A percentile compares a stretch with the other conserved stretches of the same genome.
These are phyloP conservation scores for Fusarium bulbicola DNA, from an alignment of 2,329 filamentous ascomycete genomes.

Conservation along the genomic window DNA sequence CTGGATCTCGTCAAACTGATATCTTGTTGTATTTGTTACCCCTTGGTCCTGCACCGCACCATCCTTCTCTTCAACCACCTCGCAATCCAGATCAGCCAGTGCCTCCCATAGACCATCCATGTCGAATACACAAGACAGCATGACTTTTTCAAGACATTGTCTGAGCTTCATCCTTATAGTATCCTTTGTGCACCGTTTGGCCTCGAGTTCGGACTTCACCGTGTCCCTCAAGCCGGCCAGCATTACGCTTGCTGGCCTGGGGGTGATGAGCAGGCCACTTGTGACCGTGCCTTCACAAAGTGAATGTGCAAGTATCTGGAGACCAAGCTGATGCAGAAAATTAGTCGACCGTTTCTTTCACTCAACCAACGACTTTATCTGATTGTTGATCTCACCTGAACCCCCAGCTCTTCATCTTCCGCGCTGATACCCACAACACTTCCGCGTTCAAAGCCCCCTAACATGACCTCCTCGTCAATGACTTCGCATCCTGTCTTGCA, in stretches of 20 bases:
- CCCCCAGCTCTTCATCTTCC: conserved; percentile 59
- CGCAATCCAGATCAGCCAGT: conserved; percentile 57
- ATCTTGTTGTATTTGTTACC: neutral
- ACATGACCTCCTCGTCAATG: conserved; percentile 58
- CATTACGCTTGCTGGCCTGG: conserved; percentile 53
- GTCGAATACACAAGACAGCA: conserved; percentile 67
- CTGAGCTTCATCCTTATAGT: conserved; percentile 41
- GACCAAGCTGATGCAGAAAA: conserved; percentile 49
- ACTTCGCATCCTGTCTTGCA: conserved; percentile 57
- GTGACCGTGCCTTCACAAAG: conserved; percentile 44
- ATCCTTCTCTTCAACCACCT: conserved; percentile 49
- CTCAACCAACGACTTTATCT: neutral
- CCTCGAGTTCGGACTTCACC: conserved; percentile 48
- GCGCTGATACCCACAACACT: conserved; percentile 63
- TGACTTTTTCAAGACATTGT: conserved; percentile 58
- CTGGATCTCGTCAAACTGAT: conserved; percentile 42
- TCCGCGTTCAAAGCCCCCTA: conserved; percentile 61
- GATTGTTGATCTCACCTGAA: conserved; percentile 52
- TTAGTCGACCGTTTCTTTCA: conserved; percentile 11
- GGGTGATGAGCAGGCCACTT: conserved; percentile 59
- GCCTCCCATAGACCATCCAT: conserved; percentile 67
- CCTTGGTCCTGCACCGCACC: neutral
- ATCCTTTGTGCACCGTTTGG: conserved; percentile 23
- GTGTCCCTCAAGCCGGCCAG: conserved; percentile 54
- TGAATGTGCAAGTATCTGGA: conserved; percentile 57